These are phyloP conservation scores for Trametes cinnabarina DNA, from an alignment of 768 basidiomycete genomes.

Conservation along the genomic window DNA sequence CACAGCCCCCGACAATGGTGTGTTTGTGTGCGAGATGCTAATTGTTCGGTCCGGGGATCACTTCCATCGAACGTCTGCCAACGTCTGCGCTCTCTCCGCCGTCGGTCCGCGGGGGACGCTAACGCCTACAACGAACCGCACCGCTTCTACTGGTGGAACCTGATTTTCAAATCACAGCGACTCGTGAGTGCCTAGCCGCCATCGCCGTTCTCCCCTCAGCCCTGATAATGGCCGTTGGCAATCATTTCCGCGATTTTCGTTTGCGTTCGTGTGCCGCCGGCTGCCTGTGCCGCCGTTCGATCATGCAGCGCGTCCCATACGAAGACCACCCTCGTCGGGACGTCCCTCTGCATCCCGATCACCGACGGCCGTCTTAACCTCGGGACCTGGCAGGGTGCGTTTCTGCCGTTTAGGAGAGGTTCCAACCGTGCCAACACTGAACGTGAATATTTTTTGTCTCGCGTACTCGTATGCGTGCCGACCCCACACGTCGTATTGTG, in stretches of 20 bases:
- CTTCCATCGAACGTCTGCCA: conserved; percentile 5
- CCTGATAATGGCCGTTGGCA: neutral
- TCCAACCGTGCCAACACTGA: neutral
- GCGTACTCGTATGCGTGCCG: no score
- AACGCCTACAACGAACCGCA: no score
- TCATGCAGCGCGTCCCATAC: conserved; percentile 77
- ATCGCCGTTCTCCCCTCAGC: neutral
- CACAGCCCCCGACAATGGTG: neutral
- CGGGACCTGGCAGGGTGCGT: conserved; percentile 89
- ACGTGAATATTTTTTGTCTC: no score
- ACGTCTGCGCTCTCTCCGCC: no score
- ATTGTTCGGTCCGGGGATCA: neutral
- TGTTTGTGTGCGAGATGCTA: no score
- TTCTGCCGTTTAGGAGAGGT: neutral
- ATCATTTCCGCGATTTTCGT: neutral
- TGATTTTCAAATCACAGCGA: conserved; percentile 46
- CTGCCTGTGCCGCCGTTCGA: no score
- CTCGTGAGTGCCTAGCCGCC: conserved; percentile 50
- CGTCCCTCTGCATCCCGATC: conserved; percentile 82
- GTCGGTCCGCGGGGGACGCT: no score
- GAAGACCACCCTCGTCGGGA: conserved; percentile 82
- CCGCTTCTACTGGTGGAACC: no score
- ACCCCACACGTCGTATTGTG: no score
- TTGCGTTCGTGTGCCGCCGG: neutral
- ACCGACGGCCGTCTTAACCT: conserved; percentile 73